Evolutionary conservation across 2,329 filamentous ascomycete species (phyloP), one percentile per base, ranked within the genome.

Genomic region (Alternaria triticina): DNA sequence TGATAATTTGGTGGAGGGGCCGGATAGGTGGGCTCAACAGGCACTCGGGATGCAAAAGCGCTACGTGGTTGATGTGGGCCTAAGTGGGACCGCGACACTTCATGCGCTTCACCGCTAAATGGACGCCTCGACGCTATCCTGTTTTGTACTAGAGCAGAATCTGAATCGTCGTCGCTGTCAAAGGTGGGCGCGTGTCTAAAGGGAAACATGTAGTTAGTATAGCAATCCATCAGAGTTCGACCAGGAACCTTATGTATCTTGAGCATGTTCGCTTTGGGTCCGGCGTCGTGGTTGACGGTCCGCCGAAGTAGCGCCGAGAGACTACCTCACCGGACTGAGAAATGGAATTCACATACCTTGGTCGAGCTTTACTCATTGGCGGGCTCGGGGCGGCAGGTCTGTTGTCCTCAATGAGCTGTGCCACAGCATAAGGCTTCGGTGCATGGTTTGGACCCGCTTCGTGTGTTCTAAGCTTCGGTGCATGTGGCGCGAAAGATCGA

Each of bases 1-100:
- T 79, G 77, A 65, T 81, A 80, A 23, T 74, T 73, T 94, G 86
- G 89, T 94, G 75, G 85, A 94, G 66, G 88, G 86, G 70, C 86
- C 81, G 70, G 65, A 68, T 79, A 79, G 62, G 73, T 67, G 50
- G 67, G 64, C 61, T 80, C 77, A 25, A 69, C 62, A 64, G 77
- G 77, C 43, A 79, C 76, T 61, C 77, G 73, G 59, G 76, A 78
- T 59, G 77, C 77, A 65, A 79, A 80, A 52, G 73, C 47, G 61
- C 71, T 66, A 59, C 74, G 76, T 65, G 73, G 62, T 68, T 73
- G 70, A 67, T 70, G 70, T 64, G 71, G 70, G 70, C 66, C 47
- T 68, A 73, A 23, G 68, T 70, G 51, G 71, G 65, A 49, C 68
- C 69, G 65, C 51, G 72, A 71, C 36, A 68, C 66, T 64, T 77